A percentile compares a stretch with the other conserved stretches of the same genome.
Conservation (phyloP, 441 rosid species). For the Lepidium campestre region DNA sequence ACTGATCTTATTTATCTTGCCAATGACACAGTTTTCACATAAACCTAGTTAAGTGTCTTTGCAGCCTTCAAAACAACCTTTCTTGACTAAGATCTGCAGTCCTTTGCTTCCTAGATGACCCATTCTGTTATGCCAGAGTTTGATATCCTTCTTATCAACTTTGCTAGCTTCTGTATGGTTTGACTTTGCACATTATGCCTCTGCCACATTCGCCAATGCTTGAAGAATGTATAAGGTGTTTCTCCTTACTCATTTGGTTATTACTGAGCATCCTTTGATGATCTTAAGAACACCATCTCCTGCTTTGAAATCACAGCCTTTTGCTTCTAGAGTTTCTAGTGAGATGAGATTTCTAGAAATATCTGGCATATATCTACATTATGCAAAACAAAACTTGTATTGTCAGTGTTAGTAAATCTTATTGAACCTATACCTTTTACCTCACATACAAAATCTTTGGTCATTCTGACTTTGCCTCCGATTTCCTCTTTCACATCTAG, state of each 20-base stretch:
- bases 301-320: neutral
- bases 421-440: neutral
- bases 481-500: no score
- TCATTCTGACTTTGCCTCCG: neutral
- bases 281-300: neutral
- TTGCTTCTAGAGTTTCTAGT: neutral
- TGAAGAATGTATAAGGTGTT: neutral
- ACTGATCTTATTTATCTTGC: no score
- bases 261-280: neutral
- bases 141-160: no score
- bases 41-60: no score
- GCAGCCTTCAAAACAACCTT: no score
- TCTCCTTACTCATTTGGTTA: neutral
- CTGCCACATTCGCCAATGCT: neutral
- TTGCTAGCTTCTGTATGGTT: no score
- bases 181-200: neutral
- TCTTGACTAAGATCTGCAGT: no score
- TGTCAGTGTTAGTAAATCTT: neutral
- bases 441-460: neutral
- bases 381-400: neutral
- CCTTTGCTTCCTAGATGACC: no score
- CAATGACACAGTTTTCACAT: no score
- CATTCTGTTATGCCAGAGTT: no score
- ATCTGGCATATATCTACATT: neutral
- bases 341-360: neutral